Percentiles rank a stretch among this genome's conserved stretches.
phyloP scores from a whole-genome alignment of 139 green algal species.

The Tetraselmis chui region DNA sequence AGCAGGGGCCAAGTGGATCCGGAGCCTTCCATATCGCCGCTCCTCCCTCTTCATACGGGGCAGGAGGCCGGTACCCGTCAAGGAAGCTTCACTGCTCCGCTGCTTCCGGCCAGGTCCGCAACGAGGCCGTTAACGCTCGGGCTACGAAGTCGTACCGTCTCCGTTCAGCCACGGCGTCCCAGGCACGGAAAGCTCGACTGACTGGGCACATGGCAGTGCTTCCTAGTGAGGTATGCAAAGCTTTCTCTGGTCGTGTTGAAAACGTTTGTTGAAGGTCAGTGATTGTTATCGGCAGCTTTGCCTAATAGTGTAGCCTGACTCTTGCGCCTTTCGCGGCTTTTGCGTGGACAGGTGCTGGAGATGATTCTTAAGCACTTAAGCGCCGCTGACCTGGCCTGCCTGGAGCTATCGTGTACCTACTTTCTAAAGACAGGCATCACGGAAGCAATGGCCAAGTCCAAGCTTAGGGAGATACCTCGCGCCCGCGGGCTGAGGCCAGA shows the following conservation, averaged over 20 bases:
- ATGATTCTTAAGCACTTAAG: conserved; percentile 50
- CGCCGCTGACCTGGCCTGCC: conserved; percentile 44
- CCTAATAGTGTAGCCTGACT: too few species aligned
- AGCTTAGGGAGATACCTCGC: conserved; percentile 45
- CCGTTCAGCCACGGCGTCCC: background rate
- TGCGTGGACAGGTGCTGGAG: conserved; percentile 59
- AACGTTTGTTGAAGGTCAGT: too few species aligned
- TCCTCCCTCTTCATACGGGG: background rate
- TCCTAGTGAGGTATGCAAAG: background rate
- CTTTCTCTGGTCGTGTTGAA: too few species aligned
- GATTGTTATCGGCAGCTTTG: too few species aligned
- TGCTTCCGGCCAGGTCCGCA: background rate
- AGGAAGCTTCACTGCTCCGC: background rate
- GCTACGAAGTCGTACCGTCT: background rate
- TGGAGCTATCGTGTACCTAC: conserved; percentile 57
- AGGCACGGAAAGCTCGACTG: background rate
- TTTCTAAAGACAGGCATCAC: conserved; percentile 49
- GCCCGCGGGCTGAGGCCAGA: conserved; percentile 41
- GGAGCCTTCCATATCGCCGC: background rate
- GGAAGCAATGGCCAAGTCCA: conserved; percentile 47
- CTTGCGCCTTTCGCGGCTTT: too few species aligned
- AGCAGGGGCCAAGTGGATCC: background rate
- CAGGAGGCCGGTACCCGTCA: background rate
- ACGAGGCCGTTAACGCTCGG: too few species aligned
- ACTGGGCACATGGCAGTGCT: background rate